Evolutionary conservation across 2,329 filamentous ascomycete genomes (phyloP), one percentile per base, ranked within the genome.

Genomic region (Raffaelea albimanens): DNA sequence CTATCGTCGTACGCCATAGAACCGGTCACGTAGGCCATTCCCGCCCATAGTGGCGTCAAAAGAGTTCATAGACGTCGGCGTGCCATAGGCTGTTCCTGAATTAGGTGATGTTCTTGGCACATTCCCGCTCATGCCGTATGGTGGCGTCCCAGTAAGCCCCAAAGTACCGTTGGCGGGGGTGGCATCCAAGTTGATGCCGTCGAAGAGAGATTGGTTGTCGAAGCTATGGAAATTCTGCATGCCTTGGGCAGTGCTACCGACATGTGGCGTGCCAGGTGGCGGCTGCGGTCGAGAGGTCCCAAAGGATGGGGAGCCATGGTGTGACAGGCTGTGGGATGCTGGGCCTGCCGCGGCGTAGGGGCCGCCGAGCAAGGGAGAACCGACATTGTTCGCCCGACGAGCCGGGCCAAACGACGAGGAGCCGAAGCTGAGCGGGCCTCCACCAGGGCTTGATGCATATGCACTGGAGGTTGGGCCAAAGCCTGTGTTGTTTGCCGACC

Each of bases 171-270:
- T 40, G 52, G 53, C 53, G 44, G 53, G n/a, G 53, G 57, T 39
- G 22, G 53, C 46, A 40, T 65, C 62, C 3, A 65, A 51, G 23
- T 50, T 49, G 10, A 63, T 57, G 43, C 59, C 58, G 31, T 64
- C 62, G 21, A 56, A 54, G 8, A 56, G 14, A 0, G 49, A 48
- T 2, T 51, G 44, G 31, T 46, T 49, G 22, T 58, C 54, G 36
- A 58, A 60, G 14, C 48, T 50, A 25, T 53, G 52, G 25, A 58
- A 59, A 19, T 40, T 29, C n/a, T 53, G 51, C 19, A 59, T 50
- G 18, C 44, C 51, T 22, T 55, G 52, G 16, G 51, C 31, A 1
- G 50, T 31, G 31, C 42, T 44, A 10, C 38, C 43, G 25, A 49
- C 42, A 13, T 47, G 52, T 3, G 54, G 48, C 5, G 46, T 40